phyloP scores from a whole-genome alignment of 2,329 filamentous ascomycete species.

The Endoconidiophora polonica region DNA sequence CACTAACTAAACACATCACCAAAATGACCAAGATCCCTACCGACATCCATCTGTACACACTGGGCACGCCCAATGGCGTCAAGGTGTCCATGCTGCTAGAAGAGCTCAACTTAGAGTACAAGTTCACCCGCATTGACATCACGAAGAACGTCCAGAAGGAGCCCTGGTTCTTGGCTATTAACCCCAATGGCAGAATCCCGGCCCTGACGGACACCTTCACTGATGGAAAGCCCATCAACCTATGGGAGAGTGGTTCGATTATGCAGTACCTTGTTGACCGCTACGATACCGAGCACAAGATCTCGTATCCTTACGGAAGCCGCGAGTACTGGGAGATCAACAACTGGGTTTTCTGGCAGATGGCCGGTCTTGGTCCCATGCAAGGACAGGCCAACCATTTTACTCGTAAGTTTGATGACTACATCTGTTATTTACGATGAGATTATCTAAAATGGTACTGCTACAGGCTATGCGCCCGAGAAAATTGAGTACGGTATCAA shows the following conservation, averaged over 20 bases:
- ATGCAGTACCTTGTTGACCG: constrained; percentile 68
- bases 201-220: constrained; percentile 65
- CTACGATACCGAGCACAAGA: constrained; percentile 68
- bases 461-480: constrained; percentile 55
- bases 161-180: constrained; percentile 78
- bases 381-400: constrained; percentile 79
- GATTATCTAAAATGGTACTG: too few relatives aligned
- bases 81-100: constrained; percentile 78
- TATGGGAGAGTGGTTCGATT: constrained; percentile 76
- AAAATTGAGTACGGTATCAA: constrained; percentile 69
- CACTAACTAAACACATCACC: constrained; percentile 13
- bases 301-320: constrained; percentile 58
- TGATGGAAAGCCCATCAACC: constrained; percentile 53
- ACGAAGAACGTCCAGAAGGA: constrained; percentile 23
- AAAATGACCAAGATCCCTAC: constrained; percentile 31
- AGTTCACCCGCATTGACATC: constrained; percentile 20
- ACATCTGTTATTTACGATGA: too few relatives aligned
- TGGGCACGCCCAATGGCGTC: constrained; percentile 74
- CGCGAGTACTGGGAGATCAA: constrained; percentile 64
- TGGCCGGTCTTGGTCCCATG: constrained; percentile 68
- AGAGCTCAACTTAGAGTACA: constrained; percentile 71
- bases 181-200: constrained; percentile 84
- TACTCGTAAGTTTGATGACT: constrained; percentile 29
- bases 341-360: constrained; percentile 69
- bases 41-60: constrained; percentile 67